Evolutionary conservation across 768 basidiomycete genomes (phyloP), one percentile per base, ranked within the genome.

Genomic region (Kwoniella mangroviensis): DNA sequence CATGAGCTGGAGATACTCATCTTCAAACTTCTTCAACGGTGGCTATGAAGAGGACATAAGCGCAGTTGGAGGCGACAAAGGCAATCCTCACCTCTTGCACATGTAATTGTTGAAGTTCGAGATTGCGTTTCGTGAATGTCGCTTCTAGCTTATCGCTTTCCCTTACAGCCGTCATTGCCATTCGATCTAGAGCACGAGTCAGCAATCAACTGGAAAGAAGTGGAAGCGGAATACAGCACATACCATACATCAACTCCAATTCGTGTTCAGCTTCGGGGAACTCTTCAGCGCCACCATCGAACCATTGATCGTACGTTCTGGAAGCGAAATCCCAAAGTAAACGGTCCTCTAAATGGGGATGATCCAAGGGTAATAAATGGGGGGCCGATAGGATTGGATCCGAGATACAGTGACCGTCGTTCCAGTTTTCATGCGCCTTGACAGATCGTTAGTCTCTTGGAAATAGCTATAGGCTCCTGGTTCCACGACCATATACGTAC

Each of bases 251-350:
- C 26, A 26, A 26, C 26, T 26, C 26, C 26, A 26, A 26, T 4
- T 26, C 26, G 4, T 26, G 26, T 26, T 26, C 26, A 26, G 89
- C 88, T 72, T 91, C 90, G 1, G 87, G 87, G 65, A 93, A 91
- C 55, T 94, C 90, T 67, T 88, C 86, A 6, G 67, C 69, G 4
- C 77, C 75, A 2, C 65, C 77, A 26, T 79, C 70, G 34, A 77
- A 79, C 83, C 83, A 83, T 26, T 72, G 72, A 13, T 53, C n/a
- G 43, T 82, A 83, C 7, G 77, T 74, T 53, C 71, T 71, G 21
- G 62, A 69, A 7, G 74, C 61, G 53, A 76, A 83, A 24, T 80
- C 76, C 74, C 78, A 81, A 22, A 79, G 52, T 2, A 79, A 42
- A 3, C 79, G 73, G 22, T 79, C 76, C n/a, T 81, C 75, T 7